Percentiles rank a stretch among this genome's conserved stretches.
These are phyloP conservation scores for Wickerhamomyces alni DNA, from an alignment of 805 yeast species.

Conservation along the genomic window DNA sequence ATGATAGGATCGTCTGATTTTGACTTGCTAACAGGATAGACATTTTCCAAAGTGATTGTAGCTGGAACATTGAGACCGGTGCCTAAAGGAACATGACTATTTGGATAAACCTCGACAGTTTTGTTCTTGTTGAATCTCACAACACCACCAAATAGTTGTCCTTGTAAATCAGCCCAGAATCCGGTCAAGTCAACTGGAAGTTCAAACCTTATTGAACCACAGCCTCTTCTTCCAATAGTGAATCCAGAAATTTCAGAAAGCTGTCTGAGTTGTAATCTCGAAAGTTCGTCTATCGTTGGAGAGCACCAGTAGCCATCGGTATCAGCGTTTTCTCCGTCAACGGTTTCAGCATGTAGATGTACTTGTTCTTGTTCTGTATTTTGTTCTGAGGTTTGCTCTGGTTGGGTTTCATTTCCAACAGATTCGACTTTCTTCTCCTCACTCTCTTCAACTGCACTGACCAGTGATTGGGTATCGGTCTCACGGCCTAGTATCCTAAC, in stretches of 20 bases:
- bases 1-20: slow-evolving; percentile 18
- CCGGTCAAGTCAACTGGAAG: slow-evolving; percentile 64
- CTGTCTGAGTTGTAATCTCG: slow-evolving; percentile 37
- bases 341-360: neutral
- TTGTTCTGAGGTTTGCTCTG: no score
- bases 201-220: slow-evolving; percentile 62
- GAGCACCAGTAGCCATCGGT: slow-evolving; percentile 61
- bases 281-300: slow-evolving; percentile 51
- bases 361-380: neutral
- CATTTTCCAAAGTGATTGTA: slow-evolving; percentile 57
- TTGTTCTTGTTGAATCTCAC: slow-evolving; percentile 41
- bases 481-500: slow-evolving; percentile 22
- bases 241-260: slow-evolving; percentile 55
- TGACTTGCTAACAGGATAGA: slow-evolving; percentile 38
- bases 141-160: slow-evolving; percentile 33
- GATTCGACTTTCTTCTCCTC: slow-evolving; percentile 1
- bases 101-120: slow-evolving; percentile 59
- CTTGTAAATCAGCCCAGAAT: slow-evolving; percentile 34
- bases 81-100: slow-evolving; percentile 60
- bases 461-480: slow-evolving; percentile 2
- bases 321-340: neutral
- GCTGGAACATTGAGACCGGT: slow-evolving; percentile 74
- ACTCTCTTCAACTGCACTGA: neutral
- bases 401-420: slow-evolving; percentile 4
- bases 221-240: slow-evolving; percentile 60